These are phyloP conservation scores for Ilyonectria destructans DNA, from an alignment of 2,329 filamentous ascomycete genomes.

Conservation along the genomic window DNA sequence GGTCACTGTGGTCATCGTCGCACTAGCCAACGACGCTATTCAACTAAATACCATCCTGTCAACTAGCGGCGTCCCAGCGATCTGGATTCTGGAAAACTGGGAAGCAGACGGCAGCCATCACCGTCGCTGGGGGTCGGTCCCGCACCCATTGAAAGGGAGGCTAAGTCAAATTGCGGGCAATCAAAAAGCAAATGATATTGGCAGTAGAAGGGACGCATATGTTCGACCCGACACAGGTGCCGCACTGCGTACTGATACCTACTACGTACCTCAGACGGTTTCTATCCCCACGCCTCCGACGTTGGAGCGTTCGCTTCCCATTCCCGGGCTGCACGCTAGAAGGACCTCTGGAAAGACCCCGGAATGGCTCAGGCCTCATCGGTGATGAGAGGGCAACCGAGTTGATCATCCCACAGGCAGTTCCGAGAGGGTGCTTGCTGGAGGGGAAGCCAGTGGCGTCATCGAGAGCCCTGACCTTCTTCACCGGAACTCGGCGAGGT, in stretches of 20 bases:
- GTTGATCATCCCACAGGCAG: constrained; percentile 12
- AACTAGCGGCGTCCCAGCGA: constrained; percentile 50
- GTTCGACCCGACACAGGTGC: not conserved
- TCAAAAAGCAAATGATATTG: constrained; percentile 40
- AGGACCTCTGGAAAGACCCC: constrained; percentile 28
- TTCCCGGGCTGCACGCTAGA: constrained; percentile 34
- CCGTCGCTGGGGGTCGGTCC: constrained; percentile 37
- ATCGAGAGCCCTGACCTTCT: constrained; percentile 6
- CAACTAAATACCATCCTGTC: constrained; percentile 36
- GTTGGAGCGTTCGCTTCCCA: constrained; percentile 24
- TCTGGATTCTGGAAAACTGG: constrained; percentile 50
- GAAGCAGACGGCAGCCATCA: constrained; percentile 38
- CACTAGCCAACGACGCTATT: constrained; percentile 36
- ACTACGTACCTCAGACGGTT: not conserved
- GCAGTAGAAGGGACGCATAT: constrained; percentile 16
- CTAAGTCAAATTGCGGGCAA: constrained; percentile 38
- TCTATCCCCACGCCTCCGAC: constrained; percentile 44
- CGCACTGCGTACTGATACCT: constrained; percentile 10
- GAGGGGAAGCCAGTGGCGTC: constrained; percentile 18
- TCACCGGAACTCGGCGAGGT: not conserved
- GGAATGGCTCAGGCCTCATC: not conserved
- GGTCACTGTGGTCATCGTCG: constrained; percentile 32
- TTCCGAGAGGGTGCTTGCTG: constrained; percentile 4
- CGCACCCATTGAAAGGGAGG: constrained; percentile 29
- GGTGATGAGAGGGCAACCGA: constrained; percentile 24